Evolutionary conservation across 371 early-diverging fungal genomes (phyloP).

Genomic region (Paraphysoderma sedebokerense): DNA sequence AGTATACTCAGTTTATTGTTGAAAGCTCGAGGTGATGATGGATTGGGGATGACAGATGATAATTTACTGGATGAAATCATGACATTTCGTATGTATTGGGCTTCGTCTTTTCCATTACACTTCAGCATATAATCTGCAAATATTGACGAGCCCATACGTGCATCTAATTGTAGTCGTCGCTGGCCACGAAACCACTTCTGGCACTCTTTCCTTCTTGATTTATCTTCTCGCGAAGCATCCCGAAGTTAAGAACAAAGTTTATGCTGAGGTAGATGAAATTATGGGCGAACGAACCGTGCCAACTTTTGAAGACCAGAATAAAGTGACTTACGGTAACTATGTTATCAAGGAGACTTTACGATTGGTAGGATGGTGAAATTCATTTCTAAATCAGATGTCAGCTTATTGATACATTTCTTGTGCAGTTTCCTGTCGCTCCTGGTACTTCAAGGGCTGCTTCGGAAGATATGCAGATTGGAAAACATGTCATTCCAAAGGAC

Average conservation of each 20-base stretch:
- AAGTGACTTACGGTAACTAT: constrained; percentile 23
- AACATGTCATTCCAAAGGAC: constrained; percentile 19
- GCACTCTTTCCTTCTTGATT: constrained; percentile 19
- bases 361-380: too few species aligned
- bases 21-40: background rate
- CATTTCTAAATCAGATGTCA: too few species aligned
- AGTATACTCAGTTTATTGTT: background rate
- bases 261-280: constrained; percentile 23
- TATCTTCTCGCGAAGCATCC: constrained; percentile 24
- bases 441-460: constrained; percentile 4
- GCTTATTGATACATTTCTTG: too few species aligned
- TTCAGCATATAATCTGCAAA: too few species aligned
- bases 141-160: too few species aligned
- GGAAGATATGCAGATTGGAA: constrained; percentile 10
- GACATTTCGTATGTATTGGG: too few species aligned
- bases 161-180: too few species aligned
- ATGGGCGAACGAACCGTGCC: constrained; percentile 24
- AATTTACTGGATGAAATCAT: constrained; percentile 16
- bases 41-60: background rate
- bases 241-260: constrained; percentile 25
- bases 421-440: constrained; percentile 19
- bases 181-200: constrained; percentile 35
- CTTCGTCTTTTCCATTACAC: too few species aligned
- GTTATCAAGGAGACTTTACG: constrained; percentile 26
- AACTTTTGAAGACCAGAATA: constrained; percentile 17